phyloP scores from a whole-genome alignment of 106 monocot genomes.

The Xerophyta viscosa region DNA sequence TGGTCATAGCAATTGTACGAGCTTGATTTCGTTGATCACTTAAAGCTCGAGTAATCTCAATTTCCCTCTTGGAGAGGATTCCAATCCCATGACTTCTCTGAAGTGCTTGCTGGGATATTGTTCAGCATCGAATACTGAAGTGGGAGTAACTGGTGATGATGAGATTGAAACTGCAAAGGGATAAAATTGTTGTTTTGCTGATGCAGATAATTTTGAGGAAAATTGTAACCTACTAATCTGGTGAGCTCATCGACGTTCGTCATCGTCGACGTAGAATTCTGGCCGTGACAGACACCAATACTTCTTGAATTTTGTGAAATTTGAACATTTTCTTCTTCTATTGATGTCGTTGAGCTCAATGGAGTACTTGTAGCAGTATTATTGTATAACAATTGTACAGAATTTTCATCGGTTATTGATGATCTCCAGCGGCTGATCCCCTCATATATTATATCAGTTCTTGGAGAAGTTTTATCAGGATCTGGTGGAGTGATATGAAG shows the following conservation, averaged over 20 bases:
- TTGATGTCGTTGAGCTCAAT: conserved; percentile 2
- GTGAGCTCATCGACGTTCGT: conserved; percentile 3
- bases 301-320: too few species aligned
- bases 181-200: background rate
- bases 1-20: too few species aligned
- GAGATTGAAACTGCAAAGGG: conserved; percentile 1
- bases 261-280: background rate
- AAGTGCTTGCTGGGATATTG: background rate
- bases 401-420: background rate
- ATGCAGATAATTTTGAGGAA: background rate
- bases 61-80: conserved; percentile 4
- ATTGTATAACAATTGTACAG: background rate
- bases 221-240: background rate
- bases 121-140: background rate
- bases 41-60: conserved; percentile 1
- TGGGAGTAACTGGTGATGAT: conserved; percentile 1
- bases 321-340: background rate
- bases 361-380: background rate
- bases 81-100: conserved; percentile 16
- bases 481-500: too few species aligned
- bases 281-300: too few species aligned
- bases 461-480: too few species aligned
- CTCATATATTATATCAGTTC: too few species aligned
- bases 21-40: conserved; percentile 1
- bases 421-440: background rate